These are phyloP conservation scores for Niveomyces coronatus DNA, from an alignment of 2,329 filamentous ascomycete species.

Conservation along the genomic window DNA sequence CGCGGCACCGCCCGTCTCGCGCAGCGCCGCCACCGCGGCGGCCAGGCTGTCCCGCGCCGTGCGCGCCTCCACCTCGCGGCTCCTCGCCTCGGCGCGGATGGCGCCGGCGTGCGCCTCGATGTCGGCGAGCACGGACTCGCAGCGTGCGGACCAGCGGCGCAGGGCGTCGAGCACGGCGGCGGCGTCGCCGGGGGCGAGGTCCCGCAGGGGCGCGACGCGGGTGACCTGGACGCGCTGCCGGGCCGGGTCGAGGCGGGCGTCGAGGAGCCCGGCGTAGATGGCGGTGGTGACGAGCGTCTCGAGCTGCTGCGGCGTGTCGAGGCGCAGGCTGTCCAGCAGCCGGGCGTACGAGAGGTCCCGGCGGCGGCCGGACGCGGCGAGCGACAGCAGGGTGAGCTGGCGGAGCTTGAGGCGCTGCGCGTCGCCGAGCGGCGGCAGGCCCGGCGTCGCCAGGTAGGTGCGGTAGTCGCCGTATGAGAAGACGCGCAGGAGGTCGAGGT, in stretches of 20 bases:
- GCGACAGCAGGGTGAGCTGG: slow-evolving; percentile 77
- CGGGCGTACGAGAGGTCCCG: slow-evolving; percentile 61
- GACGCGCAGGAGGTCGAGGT: slow-evolving; percentile 68
- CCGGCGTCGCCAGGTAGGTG: slow-evolving; percentile 44
- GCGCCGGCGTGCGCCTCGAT: slow-evolving; percentile 65
- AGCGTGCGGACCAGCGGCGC: slow-evolving; percentile 67
- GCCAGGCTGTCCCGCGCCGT: no score
- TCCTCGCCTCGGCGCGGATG: slow-evolving; percentile 50
- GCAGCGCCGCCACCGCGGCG: slow-evolving; percentile 9
- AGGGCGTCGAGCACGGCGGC: slow-evolving; percentile 56
- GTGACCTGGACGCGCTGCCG: slow-evolving; percentile 65
- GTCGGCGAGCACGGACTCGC: slow-evolving; percentile 59
- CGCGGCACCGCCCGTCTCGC: slow-evolving; percentile 8
- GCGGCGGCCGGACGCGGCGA: slow-evolving; percentile 36
- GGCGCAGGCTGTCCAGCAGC: slow-evolving; percentile 56
- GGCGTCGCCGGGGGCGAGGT: slow-evolving; percentile 66
- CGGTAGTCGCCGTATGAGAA: slow-evolving; percentile 89
- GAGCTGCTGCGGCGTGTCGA: slow-evolving; percentile 57
- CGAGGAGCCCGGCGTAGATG: slow-evolving; percentile 76
- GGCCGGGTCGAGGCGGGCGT: slow-evolving; percentile 73
- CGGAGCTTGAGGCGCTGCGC: slow-evolving; percentile 76
- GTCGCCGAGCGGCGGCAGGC: slow-evolving; percentile 60
- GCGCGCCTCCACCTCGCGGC: slow-evolving; percentile 39
- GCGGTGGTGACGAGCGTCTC: slow-evolving; percentile 81
- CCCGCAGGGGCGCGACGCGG: slow-evolving; percentile 74